Conservation (phyloP, 768 basidiomycete genomes). For the Lactarius trivialis region DNA sequence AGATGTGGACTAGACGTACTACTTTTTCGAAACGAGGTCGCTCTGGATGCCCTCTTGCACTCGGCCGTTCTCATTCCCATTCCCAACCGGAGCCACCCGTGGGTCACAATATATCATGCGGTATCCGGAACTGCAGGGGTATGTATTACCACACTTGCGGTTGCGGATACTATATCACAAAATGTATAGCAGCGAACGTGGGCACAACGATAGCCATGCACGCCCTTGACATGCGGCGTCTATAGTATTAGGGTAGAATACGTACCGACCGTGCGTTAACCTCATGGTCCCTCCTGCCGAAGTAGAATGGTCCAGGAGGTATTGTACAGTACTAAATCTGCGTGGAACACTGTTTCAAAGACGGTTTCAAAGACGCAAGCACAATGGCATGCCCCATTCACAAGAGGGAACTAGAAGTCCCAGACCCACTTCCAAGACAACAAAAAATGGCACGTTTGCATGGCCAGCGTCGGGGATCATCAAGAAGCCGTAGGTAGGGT, state of each 20-base stretch:
- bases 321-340: constrained; percentile 22
- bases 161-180: constrained; percentile 51
- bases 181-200: constrained; percentile 48
- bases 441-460: constrained; percentile 59
- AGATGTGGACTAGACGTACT: background rate
- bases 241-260: constrained; percentile 72
- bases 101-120: background rate
- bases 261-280: constrained; percentile 67
- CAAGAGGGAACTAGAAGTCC: too few relatives aligned
- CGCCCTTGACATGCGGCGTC: constrained; percentile 64
- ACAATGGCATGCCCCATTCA: too few relatives aligned
- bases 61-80: background rate
- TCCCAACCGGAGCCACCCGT: background rate
- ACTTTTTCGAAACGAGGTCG: background rate
- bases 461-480: constrained; percentile 69
- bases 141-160: constrained; percentile 29
- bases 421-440: constrained; percentile 54
- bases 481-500: constrained; percentile 63
- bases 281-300: constrained; percentile 59
- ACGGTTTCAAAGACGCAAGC: too few relatives aligned
- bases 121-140: too few relatives aligned
- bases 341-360: constrained; percentile 31
- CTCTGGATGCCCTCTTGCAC: background rate
- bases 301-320: background rate
- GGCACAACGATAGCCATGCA: constrained; percentile 67